Conservation (phyloP, 345 rosid genomes). For the Eucalyptus rudis region DNA sequence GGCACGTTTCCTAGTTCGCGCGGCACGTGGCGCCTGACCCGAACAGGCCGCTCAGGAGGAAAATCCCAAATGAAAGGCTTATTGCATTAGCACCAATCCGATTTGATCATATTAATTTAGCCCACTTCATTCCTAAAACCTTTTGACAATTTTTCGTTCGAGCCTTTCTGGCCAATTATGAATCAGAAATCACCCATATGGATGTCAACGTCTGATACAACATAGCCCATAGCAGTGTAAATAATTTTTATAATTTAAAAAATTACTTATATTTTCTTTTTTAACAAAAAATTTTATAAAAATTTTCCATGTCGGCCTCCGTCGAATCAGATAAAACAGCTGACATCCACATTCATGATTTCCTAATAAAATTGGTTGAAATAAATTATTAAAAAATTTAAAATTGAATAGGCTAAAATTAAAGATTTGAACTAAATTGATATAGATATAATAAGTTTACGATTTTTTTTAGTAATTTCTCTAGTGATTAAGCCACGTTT, state of each 20-base stretch:
- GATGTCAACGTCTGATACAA: too few species aligned
- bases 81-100: rapidly evolving
- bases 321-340: rapidly evolving
- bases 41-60: not conserved
- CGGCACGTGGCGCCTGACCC: not conserved
- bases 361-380: too few species aligned
- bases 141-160: too few species aligned
- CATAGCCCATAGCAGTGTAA: too few species aligned
- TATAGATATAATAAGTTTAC: rapidly evolving
- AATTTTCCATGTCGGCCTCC: rapidly evolving
- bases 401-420: rapidly evolving
- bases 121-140: not conserved
- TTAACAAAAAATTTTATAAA: too few species aligned
- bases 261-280: rapidly evolving
- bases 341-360: rapidly evolving
- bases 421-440: rapidly evolving
- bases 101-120: too few species aligned
- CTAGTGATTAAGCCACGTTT: not conserved
- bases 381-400: too few species aligned
- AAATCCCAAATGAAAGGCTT: not conserved
- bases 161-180: too few species aligned
- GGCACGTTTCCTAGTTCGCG: not conserved
- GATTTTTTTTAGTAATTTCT: too few species aligned
- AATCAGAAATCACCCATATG: too few species aligned
- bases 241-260: too few species aligned